Evolutionary conservation across 805 yeast genomes (phyloP).

Genomic region (Candida maris): DNA sequence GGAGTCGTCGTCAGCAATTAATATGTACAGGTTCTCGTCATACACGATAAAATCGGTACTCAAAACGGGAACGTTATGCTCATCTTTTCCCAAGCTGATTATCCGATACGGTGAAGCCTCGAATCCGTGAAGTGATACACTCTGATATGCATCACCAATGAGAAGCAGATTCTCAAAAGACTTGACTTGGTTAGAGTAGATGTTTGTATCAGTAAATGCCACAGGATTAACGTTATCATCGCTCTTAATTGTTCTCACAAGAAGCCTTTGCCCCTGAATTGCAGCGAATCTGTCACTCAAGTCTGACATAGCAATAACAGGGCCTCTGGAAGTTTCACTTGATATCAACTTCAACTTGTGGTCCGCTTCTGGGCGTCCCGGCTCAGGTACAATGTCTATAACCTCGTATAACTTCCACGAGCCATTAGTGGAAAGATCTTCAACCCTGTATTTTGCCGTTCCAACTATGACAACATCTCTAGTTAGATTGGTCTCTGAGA

Average conservation of each 20-base stretch:
- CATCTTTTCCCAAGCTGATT: constrained; percentile 73
- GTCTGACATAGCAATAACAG: constrained; percentile 73
- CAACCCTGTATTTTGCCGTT: constrained; percentile 68
- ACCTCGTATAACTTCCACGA: constrained; percentile 69
- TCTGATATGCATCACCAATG: constrained; percentile 75
- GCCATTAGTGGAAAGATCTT: constrained; percentile 79
- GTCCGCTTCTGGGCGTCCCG: constrained; percentile 78
- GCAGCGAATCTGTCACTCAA: constrained; percentile 79
- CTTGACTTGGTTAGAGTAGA: constrained; percentile 75
- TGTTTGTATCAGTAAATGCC: constrained; percentile 85
- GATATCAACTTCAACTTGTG: constrained; percentile 71
- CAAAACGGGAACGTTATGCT: constrained; percentile 55
- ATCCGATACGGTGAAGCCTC: constrained; percentile 94
- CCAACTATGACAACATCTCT: constrained; percentile 78
- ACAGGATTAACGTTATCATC: constrained; percentile 87
- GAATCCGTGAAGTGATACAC: constrained; percentile 80
- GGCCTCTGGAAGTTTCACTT: constrained; percentile 76
- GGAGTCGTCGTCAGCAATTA: constrained; percentile 65
- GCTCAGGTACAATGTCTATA: constrained; percentile 84
- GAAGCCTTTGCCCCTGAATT: constrained; percentile 78
- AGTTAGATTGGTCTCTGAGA: constrained; percentile 26
- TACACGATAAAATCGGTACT: constrained; percentile 74
- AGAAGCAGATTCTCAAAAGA: constrained; percentile 78
- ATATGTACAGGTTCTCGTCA: constrained; percentile 63
- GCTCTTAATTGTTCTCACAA: constrained; percentile 72